phyloP scores from a whole-genome alignment of 2,329 filamentous ascomycete genomes.

The Aspergillus versicolor region DNA sequence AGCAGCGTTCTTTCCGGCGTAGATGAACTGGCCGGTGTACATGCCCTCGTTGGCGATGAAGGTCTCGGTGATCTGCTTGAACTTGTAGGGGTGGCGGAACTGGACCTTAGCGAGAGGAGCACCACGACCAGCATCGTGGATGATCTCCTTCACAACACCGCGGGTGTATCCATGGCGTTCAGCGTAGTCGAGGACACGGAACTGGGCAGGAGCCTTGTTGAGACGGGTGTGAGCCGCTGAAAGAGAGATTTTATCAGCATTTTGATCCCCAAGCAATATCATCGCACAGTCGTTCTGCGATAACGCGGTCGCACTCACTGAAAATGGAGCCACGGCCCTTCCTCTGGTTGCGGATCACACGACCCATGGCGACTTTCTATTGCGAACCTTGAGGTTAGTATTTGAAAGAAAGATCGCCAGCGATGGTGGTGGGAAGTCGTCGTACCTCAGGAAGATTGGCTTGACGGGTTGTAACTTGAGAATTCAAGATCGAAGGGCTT shows the following conservation, averaged over 20 bases:
- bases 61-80: conserved; percentile 96
- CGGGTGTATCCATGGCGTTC: conserved; percentile 98
- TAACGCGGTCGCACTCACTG: conserved; percentile 56
- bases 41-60: conserved; percentile 99
- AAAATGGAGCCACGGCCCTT: conserved; percentile 77
- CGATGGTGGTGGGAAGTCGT: conserved; percentile 31
- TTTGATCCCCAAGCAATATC: conserved; percentile 12
- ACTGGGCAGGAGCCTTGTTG: conserved; percentile 93
- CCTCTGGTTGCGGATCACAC: conserved; percentile 76
- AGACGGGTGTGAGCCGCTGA: conserved; percentile 80
- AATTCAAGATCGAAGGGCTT: conserved; percentile 42
- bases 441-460: conserved; percentile 46
- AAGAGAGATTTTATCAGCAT: conserved; percentile 35
- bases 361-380: conserved; percentile 57
- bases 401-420: conserved; percentile 27
- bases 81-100: conserved; percentile 98
- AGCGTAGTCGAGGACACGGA: conserved; percentile 93
- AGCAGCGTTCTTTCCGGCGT: conserved; percentile 97
- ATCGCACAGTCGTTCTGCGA: conserved; percentile 17
- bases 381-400: conserved; percentile 36
- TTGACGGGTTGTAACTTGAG: conserved; percentile 43
- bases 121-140: conserved; percentile 98
- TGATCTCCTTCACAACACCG: conserved; percentile 97
- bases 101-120: conserved; percentile 94
- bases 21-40: conserved; percentile 99